Percentiles rank a stretch among this genome's conserved stretches.
Conservation (phyloP, 2,329 filamentous ascomycete species). For the Pseudogymnoascus verrucosus region DNA sequence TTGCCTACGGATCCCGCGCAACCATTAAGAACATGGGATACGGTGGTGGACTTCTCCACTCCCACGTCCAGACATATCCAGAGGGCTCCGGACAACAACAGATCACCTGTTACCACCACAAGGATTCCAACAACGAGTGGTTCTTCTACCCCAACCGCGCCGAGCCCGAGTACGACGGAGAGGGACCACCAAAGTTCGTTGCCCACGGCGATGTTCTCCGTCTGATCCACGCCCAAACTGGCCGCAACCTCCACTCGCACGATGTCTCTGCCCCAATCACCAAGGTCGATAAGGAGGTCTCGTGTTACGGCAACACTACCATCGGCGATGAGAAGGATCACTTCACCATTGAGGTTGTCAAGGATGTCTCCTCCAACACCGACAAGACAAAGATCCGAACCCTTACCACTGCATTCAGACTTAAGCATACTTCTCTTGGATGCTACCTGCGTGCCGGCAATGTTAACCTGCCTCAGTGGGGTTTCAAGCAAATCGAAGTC, state of each 20-base stretch:
- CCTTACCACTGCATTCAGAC: slow-evolving; percentile 84
- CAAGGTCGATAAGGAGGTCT: slow-evolving; percentile 88
- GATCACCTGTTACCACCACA: slow-evolving; percentile 98
- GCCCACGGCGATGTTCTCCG: slow-evolving; percentile 72
- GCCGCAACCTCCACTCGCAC: slow-evolving; percentile 95
- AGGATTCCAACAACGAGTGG: slow-evolving; percentile 99
- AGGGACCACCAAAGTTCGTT: slow-evolving; percentile 65
- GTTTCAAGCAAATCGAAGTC: slow-evolving; percentile 98
- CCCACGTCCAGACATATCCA: slow-evolving; percentile 91
- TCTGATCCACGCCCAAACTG: slow-evolving; percentile 88
- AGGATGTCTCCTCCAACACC: slow-evolving; percentile 61
- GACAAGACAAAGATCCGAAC: slow-evolving; percentile 83
- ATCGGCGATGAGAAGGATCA: slow-evolving; percentile 97
- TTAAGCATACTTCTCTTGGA: slow-evolving; percentile 72
- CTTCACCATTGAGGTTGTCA: slow-evolving; percentile 88
- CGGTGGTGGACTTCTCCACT: slow-evolving; percentile 90
- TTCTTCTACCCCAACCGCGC: slow-evolving; percentile 92
- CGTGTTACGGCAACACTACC: slow-evolving; percentile 89
- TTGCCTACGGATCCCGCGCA: slow-evolving; percentile 79
- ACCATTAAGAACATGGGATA: slow-evolving; percentile 99
- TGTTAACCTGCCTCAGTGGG: slow-evolving; percentile 95
- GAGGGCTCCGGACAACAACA: slow-evolving; percentile 93
- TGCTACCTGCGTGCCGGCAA: slow-evolving; percentile 96
- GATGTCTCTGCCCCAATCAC: slow-evolving; percentile 79
- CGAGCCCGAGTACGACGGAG: slow-evolving; percentile 63